Evolutionary conservation across 495 filamentous ascomycete species (phyloP), one percentile per base, ranked within the genome.

Genomic region (Penicillium atrosanguineum): DNA sequence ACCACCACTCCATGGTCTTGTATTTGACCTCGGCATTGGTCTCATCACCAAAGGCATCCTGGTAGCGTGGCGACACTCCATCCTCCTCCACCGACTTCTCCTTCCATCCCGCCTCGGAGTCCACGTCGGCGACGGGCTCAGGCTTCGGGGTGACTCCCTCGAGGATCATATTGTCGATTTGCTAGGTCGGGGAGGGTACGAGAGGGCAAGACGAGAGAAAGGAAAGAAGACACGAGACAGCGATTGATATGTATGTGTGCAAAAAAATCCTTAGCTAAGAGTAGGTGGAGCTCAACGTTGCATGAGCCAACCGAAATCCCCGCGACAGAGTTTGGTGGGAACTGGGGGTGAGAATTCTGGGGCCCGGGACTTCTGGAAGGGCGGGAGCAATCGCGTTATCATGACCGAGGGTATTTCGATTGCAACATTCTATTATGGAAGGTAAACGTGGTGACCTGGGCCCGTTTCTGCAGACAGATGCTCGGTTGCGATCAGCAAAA

Each of bases 1-100:
- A 70, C 74, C 74, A 77, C 73, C 74, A 77, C 36, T 56, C 59
- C 64, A 77, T 62, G 14, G 69, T 73, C 52, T 68, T 73, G 55
- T 77, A 76, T 28, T 73, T 70, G 46, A 73, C 67, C 41, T 70
- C 73, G 4, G 67, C 69, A 38, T 64, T 62, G 8, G 58, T 53
- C 52, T 76, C 72, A 44, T 75, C 56, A 4, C 70, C 74, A 59
- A 75, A 75, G 0, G 70, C 62, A 55, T 76, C 70, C 19, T 53
- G 44, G 26, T 60, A 63, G 9, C 47, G 57, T 0, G 53, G 57
- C 12, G n/a, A 11, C 7, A 25, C 20, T 9, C 15, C 45, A 44
- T 49, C 51, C n/a, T 54, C 31, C 7, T 52, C 48, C 9, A 60
- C 9, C 23, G 44, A 47, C 50, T 63, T 63, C 23, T 63, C 61